Evolutionary conservation across 345 rosid genomes (phyloP), one percentile per base, ranked within the genome.

Genomic region (Abelmoschus esculentus): DNA sequence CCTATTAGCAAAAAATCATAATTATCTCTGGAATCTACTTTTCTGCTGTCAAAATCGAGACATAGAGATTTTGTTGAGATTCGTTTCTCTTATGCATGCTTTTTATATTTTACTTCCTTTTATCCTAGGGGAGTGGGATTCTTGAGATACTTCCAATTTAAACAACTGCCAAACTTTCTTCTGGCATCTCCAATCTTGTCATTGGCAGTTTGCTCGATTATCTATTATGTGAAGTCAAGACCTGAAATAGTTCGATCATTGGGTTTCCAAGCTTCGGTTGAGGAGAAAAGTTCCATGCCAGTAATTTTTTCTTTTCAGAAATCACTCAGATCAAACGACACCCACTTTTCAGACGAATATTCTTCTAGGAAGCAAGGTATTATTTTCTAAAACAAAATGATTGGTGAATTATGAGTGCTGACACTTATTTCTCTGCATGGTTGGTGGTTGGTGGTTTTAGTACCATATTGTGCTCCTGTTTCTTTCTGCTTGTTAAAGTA

Each of bases 81-180:
- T 11, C 38, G 3, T 7, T 19, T 34, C 32, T 69, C 13, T 18
- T 6, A 19, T 69, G 50, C 34, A 69, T 66, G 71, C 57, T 61
- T 44, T 18, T 1, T 38, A 28, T 70, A 6, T 72, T 47, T 11
- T 72, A 32, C 70, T 74, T 62, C n/a, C 34, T 75, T 73, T 40
- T 28, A 19, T 76, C 67, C 71, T 76, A 95, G 99, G 96, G 87
- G 91, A 75, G 96, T 87, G 69, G 99, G 99, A 36, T 91, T 95
- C 86, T 82, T 95, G 82, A 88, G 69, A 66, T 91, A 89, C 80
- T 95, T 95, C 80, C 87, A 85, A 59, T 72, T 87, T 6, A 91
- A 90, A 74, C 97, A 91, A 80, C 71, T 95, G 78, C 99, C 99
- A 61, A 95, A 91, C 80, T 95, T 95, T 87, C 86, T 95, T 19